Conservation (phyloP, 768 basidiomycete species). For the Crassisporium funariophilum region DNA sequence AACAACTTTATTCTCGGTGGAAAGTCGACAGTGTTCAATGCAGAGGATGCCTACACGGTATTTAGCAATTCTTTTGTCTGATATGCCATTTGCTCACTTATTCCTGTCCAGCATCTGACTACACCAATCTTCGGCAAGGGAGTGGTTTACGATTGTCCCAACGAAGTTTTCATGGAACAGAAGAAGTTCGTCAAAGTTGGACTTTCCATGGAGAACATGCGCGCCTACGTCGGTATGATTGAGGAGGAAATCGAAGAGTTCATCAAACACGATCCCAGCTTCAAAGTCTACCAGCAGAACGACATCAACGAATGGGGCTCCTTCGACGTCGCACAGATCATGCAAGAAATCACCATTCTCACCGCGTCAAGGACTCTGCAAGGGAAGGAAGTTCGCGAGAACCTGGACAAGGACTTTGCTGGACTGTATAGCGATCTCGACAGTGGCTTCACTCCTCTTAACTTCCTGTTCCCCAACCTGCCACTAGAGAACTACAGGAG, state of each 20-base stretch:
- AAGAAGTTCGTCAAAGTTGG: conserved; percentile 98
- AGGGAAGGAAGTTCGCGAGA: conserved; percentile 83
- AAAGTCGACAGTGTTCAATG: conserved; percentile 87
- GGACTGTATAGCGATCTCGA: conserved; percentile 86
- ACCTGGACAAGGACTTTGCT: conserved; percentile 83
- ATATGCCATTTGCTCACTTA: conserved; percentile 5
- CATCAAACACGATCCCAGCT: conserved; percentile 63
- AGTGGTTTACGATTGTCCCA: conserved; percentile 97
- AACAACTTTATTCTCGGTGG: conserved; percentile 95
- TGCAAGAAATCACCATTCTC: conserved; percentile 91
- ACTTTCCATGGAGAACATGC: conserved; percentile 88
- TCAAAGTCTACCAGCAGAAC: conserved; percentile 62
- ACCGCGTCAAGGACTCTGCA: conserved; percentile 94
- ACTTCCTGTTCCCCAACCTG: conserved; percentile 93
- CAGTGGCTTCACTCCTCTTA: conserved; percentile 93
- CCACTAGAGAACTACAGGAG: conserved; percentile 89
- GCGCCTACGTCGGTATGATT: conserved; percentile 80
- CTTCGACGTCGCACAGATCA: conserved; percentile 71
- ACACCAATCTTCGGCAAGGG: conserved; percentile 97
- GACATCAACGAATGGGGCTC: conserved; percentile 76
- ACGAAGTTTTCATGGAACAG: conserved; percentile 97
- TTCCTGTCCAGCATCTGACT: conserved; percentile 72
- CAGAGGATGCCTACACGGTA: conserved; percentile 97
- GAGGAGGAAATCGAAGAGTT: conserved; percentile 75
- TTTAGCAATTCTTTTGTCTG: conserved; percentile 11